phyloP scores from a whole-genome alignment of 495 filamentous ascomycete species.

The Trichocladium uniseriatum region DNA sequence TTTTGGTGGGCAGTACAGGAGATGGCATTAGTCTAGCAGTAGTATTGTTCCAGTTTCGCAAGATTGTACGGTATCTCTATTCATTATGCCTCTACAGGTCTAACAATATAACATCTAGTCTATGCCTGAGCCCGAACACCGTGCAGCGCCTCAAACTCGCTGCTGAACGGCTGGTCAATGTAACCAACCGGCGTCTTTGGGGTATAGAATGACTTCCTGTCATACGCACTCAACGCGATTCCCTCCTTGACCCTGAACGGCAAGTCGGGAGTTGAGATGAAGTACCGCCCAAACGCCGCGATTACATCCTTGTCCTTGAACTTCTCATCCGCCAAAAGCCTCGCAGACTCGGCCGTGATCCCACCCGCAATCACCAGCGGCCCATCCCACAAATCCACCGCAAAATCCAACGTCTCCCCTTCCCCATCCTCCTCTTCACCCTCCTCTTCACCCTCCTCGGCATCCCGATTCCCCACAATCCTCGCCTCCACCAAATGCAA shows the following conservation, averaged over 20 bases:
- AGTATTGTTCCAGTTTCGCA: too few relatives aligned
- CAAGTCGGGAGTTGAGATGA: constrained; percentile 65
- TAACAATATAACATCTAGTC: too few relatives aligned
- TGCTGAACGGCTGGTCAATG: constrained; percentile 54
- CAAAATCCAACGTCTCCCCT: constrained; percentile 36
- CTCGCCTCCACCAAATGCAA: constrained; percentile 54
- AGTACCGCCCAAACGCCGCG: constrained; percentile 53
- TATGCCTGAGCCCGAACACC: constrained; percentile 9
- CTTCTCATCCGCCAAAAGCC: constrained; percentile 42
- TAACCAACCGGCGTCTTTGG: constrained; percentile 48
- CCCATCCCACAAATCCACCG: constrained; percentile 39
- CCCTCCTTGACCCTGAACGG: constrained; percentile 51
- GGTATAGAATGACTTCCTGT: constrained; percentile 52
- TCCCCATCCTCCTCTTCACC: constrained; percentile 11
- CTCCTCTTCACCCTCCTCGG: constrained; percentile 34
- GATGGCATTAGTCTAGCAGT: too few relatives aligned
- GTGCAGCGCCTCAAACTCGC: constrained; percentile 34
- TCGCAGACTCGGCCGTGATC: constrained; percentile 40
- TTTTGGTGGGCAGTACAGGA: too few relatives aligned
- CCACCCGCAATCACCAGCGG: constrained; percentile 57
- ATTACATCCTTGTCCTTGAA: constrained; percentile 45
- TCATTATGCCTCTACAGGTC: too few relatives aligned
- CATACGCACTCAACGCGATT: constrained; percentile 46
- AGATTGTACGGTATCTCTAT: too few relatives aligned
- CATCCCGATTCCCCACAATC: constrained; percentile 31